Conservation (phyloP, 805 yeast species). For the Starmerella davenportii region DNA sequence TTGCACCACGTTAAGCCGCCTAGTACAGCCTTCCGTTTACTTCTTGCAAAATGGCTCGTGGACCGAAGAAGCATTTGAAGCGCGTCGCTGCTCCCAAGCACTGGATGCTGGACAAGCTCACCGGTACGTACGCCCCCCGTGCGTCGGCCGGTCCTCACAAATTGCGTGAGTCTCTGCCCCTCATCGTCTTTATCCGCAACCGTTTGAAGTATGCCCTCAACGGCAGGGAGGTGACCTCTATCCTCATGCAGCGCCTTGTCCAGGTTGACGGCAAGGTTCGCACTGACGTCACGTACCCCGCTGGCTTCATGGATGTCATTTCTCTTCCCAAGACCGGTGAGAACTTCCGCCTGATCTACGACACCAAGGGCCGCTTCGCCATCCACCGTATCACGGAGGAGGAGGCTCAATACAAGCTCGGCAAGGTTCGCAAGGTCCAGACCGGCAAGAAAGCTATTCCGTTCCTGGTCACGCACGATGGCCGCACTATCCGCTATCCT, state of each 20-base stretch:
- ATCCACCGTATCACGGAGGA: slow-evolving; percentile 98
- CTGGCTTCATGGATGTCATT: slow-evolving; percentile 99
- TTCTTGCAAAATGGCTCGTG: slow-evolving; percentile 29
- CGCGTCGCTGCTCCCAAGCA: slow-evolving; percentile 99
- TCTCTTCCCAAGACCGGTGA: slow-evolving; percentile 95
- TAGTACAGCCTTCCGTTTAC: not conserved
- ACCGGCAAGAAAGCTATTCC: slow-evolving; percentile 98
- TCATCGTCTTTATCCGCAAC: slow-evolving; percentile 93
- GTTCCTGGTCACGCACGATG: slow-evolving; percentile 97
- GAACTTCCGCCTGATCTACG: slow-evolving; percentile 97
- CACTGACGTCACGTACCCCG: slow-evolving; percentile 97
- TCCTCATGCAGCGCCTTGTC: slow-evolving; percentile 94
- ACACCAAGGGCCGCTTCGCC: slow-evolving; percentile 96
- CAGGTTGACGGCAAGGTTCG: slow-evolving; percentile 98
- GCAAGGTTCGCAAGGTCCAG: slow-evolving; percentile 94
- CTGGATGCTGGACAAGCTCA: slow-evolving; percentile 99
- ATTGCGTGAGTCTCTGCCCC: slow-evolving; percentile 94
- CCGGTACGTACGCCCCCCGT: slow-evolving; percentile 99
- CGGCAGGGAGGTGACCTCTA: slow-evolving; percentile 98
- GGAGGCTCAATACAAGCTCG: slow-evolving; percentile 96
- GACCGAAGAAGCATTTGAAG: slow-evolving; percentile 83
- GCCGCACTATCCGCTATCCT: slow-evolving; percentile 99
- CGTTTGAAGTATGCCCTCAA: slow-evolving; percentile 96
- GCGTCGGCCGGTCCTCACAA: slow-evolving; percentile 99
- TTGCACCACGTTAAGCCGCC: not conserved